Percentiles rank a stretch among this genome's conserved stretches.
Evolutionary conservation across 2,329 filamentous ascomycete genomes (phyloP).

Genomic region (Chaetomium strumarium): DNA sequence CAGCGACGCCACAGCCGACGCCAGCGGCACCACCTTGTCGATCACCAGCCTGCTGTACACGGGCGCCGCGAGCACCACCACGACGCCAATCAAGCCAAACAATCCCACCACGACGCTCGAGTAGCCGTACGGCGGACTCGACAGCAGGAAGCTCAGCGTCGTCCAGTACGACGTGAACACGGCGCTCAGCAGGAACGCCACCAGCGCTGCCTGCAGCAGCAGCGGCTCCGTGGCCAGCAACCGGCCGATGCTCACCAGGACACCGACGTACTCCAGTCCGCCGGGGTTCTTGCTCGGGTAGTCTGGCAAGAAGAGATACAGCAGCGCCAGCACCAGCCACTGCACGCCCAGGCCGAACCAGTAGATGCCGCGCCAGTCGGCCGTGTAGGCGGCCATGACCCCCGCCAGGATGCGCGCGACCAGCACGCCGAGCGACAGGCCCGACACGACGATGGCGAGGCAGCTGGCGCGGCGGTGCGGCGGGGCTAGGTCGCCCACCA

Average conservation of each 20-base stretch:
- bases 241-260: slow-evolving; percentile 58
- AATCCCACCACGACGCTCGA: slow-evolving; percentile 64
- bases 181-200: slow-evolving; percentile 54
- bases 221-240: slow-evolving; percentile 62
- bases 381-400: slow-evolving; percentile 64
- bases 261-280: slow-evolving; percentile 57
- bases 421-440: slow-evolving; percentile 68
- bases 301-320: slow-evolving; percentile 73
- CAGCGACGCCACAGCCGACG: slow-evolving; percentile 60
- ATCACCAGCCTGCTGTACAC: slow-evolving; percentile 65
- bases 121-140: slow-evolving; percentile 63
- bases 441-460: slow-evolving; percentile 68
- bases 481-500: slow-evolving; percentile 73
- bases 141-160: slow-evolving; percentile 72
- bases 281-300: slow-evolving; percentile 68
- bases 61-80: slow-evolving; percentile 60
- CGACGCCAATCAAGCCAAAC: slow-evolving; percentile 72
- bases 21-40: slow-evolving; percentile 62
- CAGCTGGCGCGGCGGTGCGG: slow-evolving; percentile 60
- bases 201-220: slow-evolving; percentile 62
- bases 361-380: slow-evolving; percentile 69
- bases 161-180: slow-evolving; percentile 52
- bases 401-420: slow-evolving; percentile 71
- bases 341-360: slow-evolving; percentile 71
- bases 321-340: slow-evolving; percentile 55